Evolutionary conservation across 1,139 yeast genomes (phyloP).

Genomic region (Zygoascus meyerae): DNA sequence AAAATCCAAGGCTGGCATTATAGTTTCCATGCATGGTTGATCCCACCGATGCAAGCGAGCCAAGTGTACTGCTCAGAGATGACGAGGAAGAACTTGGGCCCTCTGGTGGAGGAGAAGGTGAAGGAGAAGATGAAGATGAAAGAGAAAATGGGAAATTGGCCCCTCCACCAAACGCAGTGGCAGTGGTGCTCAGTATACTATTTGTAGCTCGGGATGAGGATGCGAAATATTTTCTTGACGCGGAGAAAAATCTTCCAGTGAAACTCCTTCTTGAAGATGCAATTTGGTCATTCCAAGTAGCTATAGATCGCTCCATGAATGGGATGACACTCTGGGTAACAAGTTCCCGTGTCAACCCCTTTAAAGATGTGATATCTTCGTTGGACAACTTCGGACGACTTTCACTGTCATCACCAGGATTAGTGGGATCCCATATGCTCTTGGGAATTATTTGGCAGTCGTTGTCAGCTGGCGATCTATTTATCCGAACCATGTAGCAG

Average conservation of each 20-base stretch:
- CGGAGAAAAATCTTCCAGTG: conserved; percentile 68
- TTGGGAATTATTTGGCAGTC: conserved; percentile 2
- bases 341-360: conserved; percentile 46
- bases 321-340: conserved; percentile 59
- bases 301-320: conserved; percentile 69
- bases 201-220: conserved; percentile 27
- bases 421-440: conserved; percentile 3
- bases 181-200: conserved; percentile 20
- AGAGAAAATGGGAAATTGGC: conserved; percentile 33
- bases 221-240: conserved; percentile 54
- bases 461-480: neutral
- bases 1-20: conserved; percentile 47
- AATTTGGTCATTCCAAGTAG: conserved; percentile 72
- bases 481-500: conserved; percentile 31
- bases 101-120: conserved; percentile 13
- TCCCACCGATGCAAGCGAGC: conserved; percentile 23
- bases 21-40: conserved; percentile 24
- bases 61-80: conserved; percentile 10
- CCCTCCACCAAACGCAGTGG: conserved; percentile 14
- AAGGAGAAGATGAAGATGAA: conserved; percentile 15
- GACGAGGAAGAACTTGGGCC: conserved; percentile 8
- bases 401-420: neutral
- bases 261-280: conserved; percentile 66
- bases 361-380: conserved; percentile 40
- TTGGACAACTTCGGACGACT: conserved; percentile 26